Evolutionary conservation across 2,329 filamentous ascomycete species (phyloP).

Genomic region (Epichloe scottii): DNA sequence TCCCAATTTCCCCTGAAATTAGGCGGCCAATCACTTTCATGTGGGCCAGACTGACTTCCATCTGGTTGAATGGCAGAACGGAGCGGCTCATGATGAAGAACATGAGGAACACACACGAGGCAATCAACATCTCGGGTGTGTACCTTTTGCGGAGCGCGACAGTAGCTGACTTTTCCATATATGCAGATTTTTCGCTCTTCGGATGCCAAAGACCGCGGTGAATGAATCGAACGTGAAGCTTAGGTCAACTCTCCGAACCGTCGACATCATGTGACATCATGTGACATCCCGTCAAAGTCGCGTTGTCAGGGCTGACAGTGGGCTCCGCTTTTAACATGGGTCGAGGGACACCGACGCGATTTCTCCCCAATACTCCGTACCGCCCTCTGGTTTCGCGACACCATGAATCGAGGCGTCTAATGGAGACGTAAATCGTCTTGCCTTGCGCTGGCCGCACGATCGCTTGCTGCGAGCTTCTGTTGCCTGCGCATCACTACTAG

Average conservation of each 20-base stretch:
- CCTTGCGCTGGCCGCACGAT: neutral
- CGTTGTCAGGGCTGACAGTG: conserved; percentile 8
- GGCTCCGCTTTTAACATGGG: neutral
- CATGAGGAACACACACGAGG: neutral
- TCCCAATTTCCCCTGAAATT: conserved; percentile 17
- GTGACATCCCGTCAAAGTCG: conserved; percentile 21
- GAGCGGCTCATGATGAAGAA: neutral
- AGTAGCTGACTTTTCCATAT: too few species aligned
- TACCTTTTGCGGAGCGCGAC: too few species aligned
- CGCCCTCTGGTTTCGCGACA: neutral
- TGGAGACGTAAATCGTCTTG: neutral
- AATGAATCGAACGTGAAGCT: too few species aligned
- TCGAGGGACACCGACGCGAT: conserved; percentile 1
- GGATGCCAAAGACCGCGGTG: too few species aligned
- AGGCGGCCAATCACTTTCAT: conserved; percentile 11
- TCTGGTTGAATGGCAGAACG: neutral
- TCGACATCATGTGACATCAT: conserved; percentile 8
- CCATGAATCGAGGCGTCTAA: conserved; percentile 4
- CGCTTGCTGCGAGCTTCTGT: neutral
- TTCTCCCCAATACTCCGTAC: neutral
- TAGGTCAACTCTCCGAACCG: too few species aligned
- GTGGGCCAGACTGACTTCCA: neutral
- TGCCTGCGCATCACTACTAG: neutral
- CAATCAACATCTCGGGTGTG: too few species aligned
- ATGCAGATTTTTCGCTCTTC: too few species aligned